Evolutionary conservation across 805 yeast genomes (phyloP).

Genomic region (Barnettozyma salicaria): DNA sequence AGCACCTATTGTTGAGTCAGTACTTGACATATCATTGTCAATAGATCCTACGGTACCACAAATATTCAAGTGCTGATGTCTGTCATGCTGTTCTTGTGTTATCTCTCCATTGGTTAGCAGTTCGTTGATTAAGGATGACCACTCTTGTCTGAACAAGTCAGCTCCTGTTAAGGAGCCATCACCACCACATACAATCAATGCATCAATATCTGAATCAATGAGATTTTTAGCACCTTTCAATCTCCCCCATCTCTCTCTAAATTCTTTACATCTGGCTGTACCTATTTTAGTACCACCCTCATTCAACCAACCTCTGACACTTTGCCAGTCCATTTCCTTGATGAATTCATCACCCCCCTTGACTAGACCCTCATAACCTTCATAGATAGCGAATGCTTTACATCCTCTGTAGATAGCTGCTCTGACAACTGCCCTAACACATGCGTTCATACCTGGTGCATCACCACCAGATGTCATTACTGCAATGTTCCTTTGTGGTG

Average conservation of each 20-base stretch:
- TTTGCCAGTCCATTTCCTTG: slow-evolving; percentile 63
- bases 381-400: slow-evolving; percentile 84
- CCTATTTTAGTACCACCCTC: slow-evolving; percentile 77
- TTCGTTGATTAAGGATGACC: slow-evolving; percentile 67
- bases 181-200: slow-evolving; percentile 76
- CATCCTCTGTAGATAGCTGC: slow-evolving; percentile 83
- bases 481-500: slow-evolving; percentile 51
- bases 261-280: slow-evolving; percentile 67
- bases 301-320: slow-evolving; percentile 63
- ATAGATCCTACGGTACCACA: slow-evolving; percentile 80
- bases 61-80: slow-evolving; percentile 54
- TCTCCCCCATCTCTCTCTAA: slow-evolving; percentile 62
- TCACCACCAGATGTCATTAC: slow-evolving; percentile 99
- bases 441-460: slow-evolving; percentile 97
- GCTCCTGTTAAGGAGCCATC: slow-evolving; percentile 84
- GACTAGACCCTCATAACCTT: slow-evolving; percentile 92
- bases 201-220: slow-evolving; percentile 69
- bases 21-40: slow-evolving; percentile 80
- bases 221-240: slow-evolving; percentile 57
- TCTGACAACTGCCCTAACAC: slow-evolving; percentile 90
- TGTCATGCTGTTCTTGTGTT: slow-evolving; percentile 39
- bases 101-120: slow-evolving; percentile 41
- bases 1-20: slow-evolving; percentile 79
- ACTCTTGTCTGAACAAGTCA: slow-evolving; percentile 66
- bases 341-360: slow-evolving; percentile 66